These are phyloP conservation scores for Biscogniauxia mediterranea DNA, from an alignment of 2,329 filamentous ascomycete species.

Conservation along the genomic window DNA sequence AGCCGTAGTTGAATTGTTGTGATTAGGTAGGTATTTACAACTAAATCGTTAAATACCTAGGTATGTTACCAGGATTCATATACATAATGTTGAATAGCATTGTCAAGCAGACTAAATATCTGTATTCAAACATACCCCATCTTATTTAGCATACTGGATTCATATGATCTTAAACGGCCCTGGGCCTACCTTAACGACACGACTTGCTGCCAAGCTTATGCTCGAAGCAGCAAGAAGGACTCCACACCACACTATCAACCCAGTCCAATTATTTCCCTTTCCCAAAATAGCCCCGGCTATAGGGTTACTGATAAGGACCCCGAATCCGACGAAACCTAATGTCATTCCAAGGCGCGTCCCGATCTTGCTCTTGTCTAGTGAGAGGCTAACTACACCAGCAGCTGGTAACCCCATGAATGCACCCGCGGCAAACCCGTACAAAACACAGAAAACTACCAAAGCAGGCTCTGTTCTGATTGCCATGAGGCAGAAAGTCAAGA, in stretches of 20 bases:
- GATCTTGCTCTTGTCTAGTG: slow-evolving; percentile 17
- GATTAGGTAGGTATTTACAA: no score
- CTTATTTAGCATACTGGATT: no score
- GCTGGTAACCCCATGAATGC: slow-evolving; percentile 15
- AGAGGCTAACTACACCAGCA: slow-evolving; percentile 16
- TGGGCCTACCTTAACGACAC: slow-evolving; percentile 11
- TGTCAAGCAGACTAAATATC: no score
- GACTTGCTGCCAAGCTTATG: slow-evolving; percentile 10
- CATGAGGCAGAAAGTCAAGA: slow-evolving; percentile 13
- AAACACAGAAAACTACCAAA: slow-evolving; percentile 9
- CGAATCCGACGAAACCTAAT: slow-evolving; percentile 16
- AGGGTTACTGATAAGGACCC: slow-evolving; percentile 18
- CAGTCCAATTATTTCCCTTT: slow-evolving; percentile 12
- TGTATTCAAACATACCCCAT: no score
- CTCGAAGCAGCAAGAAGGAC: slow-evolving; percentile 13
- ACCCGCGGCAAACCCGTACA: slow-evolving; percentile 15
- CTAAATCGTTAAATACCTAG: no score
- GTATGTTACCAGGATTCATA: no score
- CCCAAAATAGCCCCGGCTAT: slow-evolving; percentile 20
- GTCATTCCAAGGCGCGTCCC: slow-evolving; percentile 20
- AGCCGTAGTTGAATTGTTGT: no score
- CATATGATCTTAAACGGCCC: neutral
- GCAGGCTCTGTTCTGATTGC: slow-evolving; percentile 8
- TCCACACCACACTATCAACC: slow-evolving; percentile 16
- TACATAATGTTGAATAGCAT: no score